Conservation (phyloP, 345 rosid genomes). For the Bretschneidera sinensis region DNA sequence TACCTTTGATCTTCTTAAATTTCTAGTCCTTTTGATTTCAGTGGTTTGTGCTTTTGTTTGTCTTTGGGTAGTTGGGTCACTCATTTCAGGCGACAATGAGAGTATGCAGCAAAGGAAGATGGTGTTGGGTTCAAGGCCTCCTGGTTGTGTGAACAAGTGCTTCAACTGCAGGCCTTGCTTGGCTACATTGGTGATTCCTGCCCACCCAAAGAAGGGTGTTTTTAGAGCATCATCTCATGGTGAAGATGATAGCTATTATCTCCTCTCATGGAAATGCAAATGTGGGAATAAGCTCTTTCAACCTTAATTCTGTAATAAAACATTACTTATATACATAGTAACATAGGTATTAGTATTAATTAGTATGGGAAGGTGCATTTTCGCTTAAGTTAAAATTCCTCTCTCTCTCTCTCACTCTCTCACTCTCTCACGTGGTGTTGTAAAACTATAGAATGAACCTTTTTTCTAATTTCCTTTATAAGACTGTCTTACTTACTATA, state of each 20-base stretch:
- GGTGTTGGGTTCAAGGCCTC: constrained; percentile 40
- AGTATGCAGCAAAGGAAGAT: constrained; percentile 14
- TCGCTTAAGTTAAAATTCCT: too few species aligned
- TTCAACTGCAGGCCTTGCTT: constrained; percentile 36
- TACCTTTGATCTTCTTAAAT: too few species aligned
- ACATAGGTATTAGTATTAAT: too few species aligned
- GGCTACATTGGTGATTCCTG: constrained; percentile 35
- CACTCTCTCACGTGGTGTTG: too few species aligned
- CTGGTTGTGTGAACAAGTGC: constrained; percentile 33
- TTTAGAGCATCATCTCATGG: constrained; percentile 11
- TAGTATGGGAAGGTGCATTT: too few species aligned
- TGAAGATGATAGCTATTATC: constrained; percentile 30
- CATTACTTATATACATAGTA: too few species aligned
- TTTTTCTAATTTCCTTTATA: too few species aligned
- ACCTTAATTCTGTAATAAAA: too few species aligned
- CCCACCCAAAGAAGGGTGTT: constrained; percentile 16
- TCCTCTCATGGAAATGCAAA: constrained; percentile 39
- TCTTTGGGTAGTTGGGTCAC: constrained; percentile 11
- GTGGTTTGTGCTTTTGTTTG: neutral
- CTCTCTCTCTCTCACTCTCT: too few species aligned
- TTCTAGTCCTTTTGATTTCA: too few species aligned
- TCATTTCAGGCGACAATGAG: neutral
- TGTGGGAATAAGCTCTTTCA: constrained; percentile 34
- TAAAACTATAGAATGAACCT: too few species aligned
- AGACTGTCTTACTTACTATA: too few species aligned